Percentiles rank a stretch among this genome's conserved stretches.
Conservation (phyloP, 768 basidiomycete genomes). For the Rhizopogon salebrosus region DNA sequence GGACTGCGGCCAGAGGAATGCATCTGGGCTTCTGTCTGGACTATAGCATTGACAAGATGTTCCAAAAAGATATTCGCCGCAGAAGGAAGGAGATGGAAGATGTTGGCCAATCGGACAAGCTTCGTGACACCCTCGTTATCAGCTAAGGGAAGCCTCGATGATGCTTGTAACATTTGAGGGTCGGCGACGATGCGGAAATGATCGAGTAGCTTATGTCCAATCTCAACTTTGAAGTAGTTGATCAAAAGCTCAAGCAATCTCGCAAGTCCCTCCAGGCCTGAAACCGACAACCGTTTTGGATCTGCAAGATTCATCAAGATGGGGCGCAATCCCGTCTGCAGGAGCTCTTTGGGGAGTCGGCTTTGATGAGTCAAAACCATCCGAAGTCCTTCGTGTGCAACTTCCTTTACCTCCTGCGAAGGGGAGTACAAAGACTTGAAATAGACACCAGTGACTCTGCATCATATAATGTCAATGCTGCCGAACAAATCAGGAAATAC, state of each 20-base stretch:
- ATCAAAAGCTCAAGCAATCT: constrained; percentile 90
- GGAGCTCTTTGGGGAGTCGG: constrained; percentile 88
- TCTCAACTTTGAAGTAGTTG: constrained; percentile 99
- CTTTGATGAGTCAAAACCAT: constrained; percentile 87
- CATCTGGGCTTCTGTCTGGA: constrained; percentile 88
- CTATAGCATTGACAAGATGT: constrained; percentile 79
- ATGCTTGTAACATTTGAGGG: constrained; percentile 74
- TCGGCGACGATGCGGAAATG: constrained; percentile 94
- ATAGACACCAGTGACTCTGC: constrained; percentile 89
- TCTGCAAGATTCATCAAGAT: constrained; percentile 98
- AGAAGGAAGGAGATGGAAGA: constrained; percentile 93
- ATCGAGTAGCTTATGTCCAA: constrained; percentile 93
- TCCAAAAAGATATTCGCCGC: constrained; percentile 91
- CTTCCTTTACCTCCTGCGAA: constrained; percentile 87
- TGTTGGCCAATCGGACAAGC: constrained; percentile 91
- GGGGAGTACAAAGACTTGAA: constrained; percentile 97
- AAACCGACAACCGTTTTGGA: constrained; percentile 87
- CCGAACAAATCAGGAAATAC: constrained; percentile 5
- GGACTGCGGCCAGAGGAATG: constrained; percentile 87
- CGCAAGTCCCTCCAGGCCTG: constrained; percentile 90
- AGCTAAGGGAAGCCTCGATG: constrained; percentile 71
- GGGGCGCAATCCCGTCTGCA: constrained; percentile 93
- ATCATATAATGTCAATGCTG: constrained; percentile 1
- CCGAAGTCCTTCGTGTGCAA: constrained; percentile 88
- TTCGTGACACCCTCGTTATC: constrained; percentile 92